phyloP scores from a whole-genome alignment of 306 rosid species.

The Cicer judaicum region DNA sequence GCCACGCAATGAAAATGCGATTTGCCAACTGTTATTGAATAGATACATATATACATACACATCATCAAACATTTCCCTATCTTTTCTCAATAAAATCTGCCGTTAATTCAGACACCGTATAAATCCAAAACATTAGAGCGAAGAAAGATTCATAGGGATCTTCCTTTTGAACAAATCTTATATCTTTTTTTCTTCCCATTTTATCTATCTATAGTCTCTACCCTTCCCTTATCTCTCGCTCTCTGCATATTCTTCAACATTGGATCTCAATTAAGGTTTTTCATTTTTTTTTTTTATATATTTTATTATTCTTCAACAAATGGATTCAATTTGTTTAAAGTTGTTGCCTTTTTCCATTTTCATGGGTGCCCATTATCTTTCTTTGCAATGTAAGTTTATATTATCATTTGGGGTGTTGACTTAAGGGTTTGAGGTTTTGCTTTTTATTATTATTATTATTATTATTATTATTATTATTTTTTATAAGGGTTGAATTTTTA shows the following conservation, averaged over 20 bases:
- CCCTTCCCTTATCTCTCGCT: neutral
- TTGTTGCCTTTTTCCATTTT: conserved; percentile 41
- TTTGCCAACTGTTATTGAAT: neutral
- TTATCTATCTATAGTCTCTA: neutral
- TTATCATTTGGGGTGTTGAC: conserved; percentile 18
- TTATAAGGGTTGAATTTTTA: conserved; percentile 12
- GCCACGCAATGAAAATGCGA: neutral
- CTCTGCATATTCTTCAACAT: neutral
- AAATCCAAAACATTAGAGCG: no score
- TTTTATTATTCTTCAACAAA: neutral
- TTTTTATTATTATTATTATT: conserved; percentile 28
- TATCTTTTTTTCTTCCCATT: neutral
- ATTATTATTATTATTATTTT: neutral
- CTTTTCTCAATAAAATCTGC: no score
- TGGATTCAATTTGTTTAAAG: conserved; percentile 36
- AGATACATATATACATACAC: no score
- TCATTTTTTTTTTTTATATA: no score
- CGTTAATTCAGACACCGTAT: no score
- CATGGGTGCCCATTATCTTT: conserved; percentile 42
- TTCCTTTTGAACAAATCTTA: neutral
- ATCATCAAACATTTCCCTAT: no score
- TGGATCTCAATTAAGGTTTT: no score
- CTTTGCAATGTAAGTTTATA: conserved; percentile 33
- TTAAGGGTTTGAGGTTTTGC: conserved; percentile 28
- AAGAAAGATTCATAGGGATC: neutral